A percentile compares a stretch with the other conserved stretches of the same genome.
Evolutionary conservation across 2,329 filamentous ascomycete species (phyloP).

Genomic region (Aspergillus sp.): DNA sequence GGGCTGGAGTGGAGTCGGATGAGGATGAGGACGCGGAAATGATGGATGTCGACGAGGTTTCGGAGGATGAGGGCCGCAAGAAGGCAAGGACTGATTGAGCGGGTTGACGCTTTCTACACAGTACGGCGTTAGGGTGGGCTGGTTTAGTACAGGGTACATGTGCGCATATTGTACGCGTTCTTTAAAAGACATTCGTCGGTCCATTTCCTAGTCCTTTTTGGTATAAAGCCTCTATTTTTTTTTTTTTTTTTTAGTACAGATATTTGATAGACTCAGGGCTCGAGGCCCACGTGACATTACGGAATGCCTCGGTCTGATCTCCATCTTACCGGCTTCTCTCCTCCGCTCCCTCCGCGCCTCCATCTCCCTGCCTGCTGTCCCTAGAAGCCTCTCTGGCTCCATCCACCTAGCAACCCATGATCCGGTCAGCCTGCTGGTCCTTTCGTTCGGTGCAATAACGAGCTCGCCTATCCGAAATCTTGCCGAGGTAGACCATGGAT

Average conservation of each 20-base stretch:
- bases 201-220: too few species aligned
- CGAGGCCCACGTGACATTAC: too few species aligned
- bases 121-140: too few species aligned
- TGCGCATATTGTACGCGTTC: too few species aligned
- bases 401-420: conserved; percentile 5
- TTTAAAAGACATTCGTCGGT: too few species aligned
- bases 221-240: too few species aligned
- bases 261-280: too few species aligned
- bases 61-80: conserved; percentile 28
- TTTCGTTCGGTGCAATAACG: not conserved
- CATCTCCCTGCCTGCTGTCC: not conserved
- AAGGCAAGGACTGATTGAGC: conserved; percentile 22
- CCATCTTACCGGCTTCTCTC: too few species aligned
- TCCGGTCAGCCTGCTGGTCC: not conserved
- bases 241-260: too few species aligned
- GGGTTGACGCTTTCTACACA: conserved; percentile 17
- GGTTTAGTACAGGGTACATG: too few species aligned
- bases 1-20: conserved; percentile 52
- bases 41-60: conserved; percentile 36
- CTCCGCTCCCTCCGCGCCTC: not conserved
- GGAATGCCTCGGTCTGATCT: too few species aligned
- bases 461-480: conserved; percentile 5
- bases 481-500: conserved; percentile 27
- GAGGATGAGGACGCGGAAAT: conserved; percentile 45
- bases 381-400: not conserved